Conservation (phyloP, 1,139 yeast genomes). For the Komagataea norvegica region DNA sequence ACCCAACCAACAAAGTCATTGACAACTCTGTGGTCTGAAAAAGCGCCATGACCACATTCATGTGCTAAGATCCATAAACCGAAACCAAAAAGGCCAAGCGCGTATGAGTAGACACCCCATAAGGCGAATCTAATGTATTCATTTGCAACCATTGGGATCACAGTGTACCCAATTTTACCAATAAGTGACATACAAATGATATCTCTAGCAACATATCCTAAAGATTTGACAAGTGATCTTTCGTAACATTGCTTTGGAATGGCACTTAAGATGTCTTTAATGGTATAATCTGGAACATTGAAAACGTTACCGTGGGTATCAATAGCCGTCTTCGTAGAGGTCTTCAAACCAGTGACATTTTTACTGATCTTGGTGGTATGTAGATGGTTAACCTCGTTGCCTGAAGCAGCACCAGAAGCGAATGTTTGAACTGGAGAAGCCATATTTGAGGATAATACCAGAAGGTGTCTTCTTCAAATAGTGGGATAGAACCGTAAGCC, state of each 20-base stretch:
- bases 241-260: conserved; percentile 63
- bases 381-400: conserved; percentile 1
- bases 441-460: conserved; percentile 4
- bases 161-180: conserved; percentile 40
- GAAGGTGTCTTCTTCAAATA: neutral
- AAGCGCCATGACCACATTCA: conserved; percentile 65
- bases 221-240: conserved; percentile 44
- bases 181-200: conserved; percentile 39
- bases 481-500: neutral
- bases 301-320: conserved; percentile 55
- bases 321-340: conserved; percentile 30
- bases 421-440: conserved; percentile 14
- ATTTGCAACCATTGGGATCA: conserved; percentile 41
- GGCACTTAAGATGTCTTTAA: conserved; percentile 54
- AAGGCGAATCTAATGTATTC: conserved; percentile 35
- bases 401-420: conserved; percentile 12
- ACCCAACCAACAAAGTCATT: conserved; percentile 59
- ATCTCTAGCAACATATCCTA: conserved; percentile 57
- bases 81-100: conserved; percentile 44
- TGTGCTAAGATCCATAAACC: conserved; percentile 64
- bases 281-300: conserved; percentile 57
- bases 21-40: conserved; percentile 49
- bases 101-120: conserved; percentile 40
- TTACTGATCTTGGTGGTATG: conserved; percentile 15
- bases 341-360: conserved; percentile 15